These are phyloP conservation scores for Metschnikowia lochheadii DNA, from an alignment of 805 yeast species.

Conservation along the genomic window DNA sequence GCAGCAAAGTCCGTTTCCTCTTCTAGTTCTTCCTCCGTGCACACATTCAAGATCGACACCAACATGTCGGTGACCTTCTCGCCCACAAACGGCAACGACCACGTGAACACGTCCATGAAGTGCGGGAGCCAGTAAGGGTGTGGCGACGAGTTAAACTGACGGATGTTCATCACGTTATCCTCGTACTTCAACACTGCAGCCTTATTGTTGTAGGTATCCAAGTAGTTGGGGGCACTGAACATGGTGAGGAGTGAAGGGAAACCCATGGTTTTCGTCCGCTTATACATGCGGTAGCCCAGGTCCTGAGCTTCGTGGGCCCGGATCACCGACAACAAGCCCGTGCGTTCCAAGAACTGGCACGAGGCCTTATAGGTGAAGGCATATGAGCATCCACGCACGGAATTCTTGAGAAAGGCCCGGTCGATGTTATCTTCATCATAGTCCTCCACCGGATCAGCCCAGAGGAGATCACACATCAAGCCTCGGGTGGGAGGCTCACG, in stretches of 20 bases:
- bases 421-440: slow-evolving; percentile 57
- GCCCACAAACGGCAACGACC: slow-evolving; percentile 97
- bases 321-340: slow-evolving; percentile 76
- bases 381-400: slow-evolving; percentile 88
- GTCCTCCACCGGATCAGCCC: slow-evolving; percentile 95
- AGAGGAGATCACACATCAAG: slow-evolving; percentile 86
- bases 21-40: slow-evolving; percentile 91
- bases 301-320: slow-evolving; percentile 98
- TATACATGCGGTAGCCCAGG: slow-evolving; percentile 94
- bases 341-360: slow-evolving; percentile 71
- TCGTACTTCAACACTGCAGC: slow-evolving; percentile 94
- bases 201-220: slow-evolving; percentile 88
- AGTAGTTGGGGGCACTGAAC: slow-evolving; percentile 93
- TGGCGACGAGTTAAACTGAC: slow-evolving; percentile 88
- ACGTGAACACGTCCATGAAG: slow-evolving; percentile 94
- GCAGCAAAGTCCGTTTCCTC: slow-evolving; percentile 59
- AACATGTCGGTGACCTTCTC: slow-evolving; percentile 94
- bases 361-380: slow-evolving; percentile 82
- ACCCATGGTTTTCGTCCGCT: slow-evolving; percentile 74
- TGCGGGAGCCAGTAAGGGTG: slow-evolving; percentile 98
- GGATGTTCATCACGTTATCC: slow-evolving; percentile 86
- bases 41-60: slow-evolving; percentile 82
- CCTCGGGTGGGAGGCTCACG: slow-evolving; percentile 93
- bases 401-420: slow-evolving; percentile 56
- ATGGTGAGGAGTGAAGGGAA: slow-evolving; percentile 88